Evolutionary conservation across 441 rosid genomes (phyloP).

Genomic region (Populus hybrid): DNA sequence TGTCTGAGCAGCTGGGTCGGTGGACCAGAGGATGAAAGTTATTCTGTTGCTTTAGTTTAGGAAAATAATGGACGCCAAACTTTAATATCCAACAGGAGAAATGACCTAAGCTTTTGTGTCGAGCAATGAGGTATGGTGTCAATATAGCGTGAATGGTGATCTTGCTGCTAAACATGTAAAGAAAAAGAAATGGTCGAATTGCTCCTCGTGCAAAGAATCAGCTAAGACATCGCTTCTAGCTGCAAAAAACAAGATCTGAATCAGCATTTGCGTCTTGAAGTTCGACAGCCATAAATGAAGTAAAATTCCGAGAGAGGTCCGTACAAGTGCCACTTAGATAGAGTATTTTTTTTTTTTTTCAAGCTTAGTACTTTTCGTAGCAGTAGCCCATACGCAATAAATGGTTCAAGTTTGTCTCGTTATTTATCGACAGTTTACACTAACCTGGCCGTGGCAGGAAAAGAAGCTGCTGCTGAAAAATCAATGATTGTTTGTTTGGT

Average conservation of each 20-base stretch:
- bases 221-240: neutral
- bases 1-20: neutral
- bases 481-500: neutral
- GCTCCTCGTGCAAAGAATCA: constrained; percentile 15
- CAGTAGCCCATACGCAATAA: neutral
- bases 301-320: constrained; percentile 8
- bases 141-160: constrained; percentile 15
- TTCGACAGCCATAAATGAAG: constrained; percentile 1
- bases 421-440: neutral
- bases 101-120: neutral
- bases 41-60: neutral
- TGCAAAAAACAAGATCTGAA: constrained; percentile 15
- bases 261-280: neutral
- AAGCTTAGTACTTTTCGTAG: constrained; percentile 1
- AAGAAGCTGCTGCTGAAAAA: neutral
- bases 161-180: neutral
- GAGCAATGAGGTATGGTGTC: constrained; percentile 15
- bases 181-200: neutral
- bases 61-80: neutral
- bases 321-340: neutral
- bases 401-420: neutral
- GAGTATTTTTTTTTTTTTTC: neutral
- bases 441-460: neutral
- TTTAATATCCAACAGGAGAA: neutral
- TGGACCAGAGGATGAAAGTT: constrained; percentile 2